Conservation (phyloP, 441 rosid species). For the Breynia disticha region DNA sequence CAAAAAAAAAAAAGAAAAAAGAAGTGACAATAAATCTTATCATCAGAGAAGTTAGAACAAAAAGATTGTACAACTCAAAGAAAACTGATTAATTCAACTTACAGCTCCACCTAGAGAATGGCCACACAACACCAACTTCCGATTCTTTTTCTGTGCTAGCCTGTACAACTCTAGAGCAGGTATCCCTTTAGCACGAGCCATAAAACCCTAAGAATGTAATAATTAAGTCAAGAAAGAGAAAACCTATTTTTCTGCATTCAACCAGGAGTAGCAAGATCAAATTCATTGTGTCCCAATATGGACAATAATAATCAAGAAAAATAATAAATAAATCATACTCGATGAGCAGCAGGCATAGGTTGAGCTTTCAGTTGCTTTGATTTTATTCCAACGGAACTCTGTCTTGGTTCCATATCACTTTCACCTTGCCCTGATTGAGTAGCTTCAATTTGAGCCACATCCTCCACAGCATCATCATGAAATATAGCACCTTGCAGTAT, state of each 20-base stretch:
- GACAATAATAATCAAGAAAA: conserved; percentile 2
- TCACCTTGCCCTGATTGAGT: conserved; percentile 36
- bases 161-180: conserved; percentile 93
- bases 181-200: conserved; percentile 98
- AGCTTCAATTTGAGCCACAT: conserved; percentile 28
- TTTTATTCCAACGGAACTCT: conserved; percentile 42
- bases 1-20: conserved; percentile 4
- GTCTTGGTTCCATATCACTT: conserved; percentile 34
- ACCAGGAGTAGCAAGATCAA: background rate
- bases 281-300: background rate
- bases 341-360: conserved; percentile 93
- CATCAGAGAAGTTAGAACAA: background rate
- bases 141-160: conserved; percentile 91
- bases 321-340: conserved; percentile 38
- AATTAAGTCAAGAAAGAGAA: conserved; percentile 5
- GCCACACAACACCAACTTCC: conserved; percentile 95
- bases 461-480: conserved; percentile 67
- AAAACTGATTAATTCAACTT: conserved; percentile 24
- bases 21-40: conserved; percentile 4
- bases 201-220: conserved; percentile 56
- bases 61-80: conserved; percentile 6
- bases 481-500: conserved; percentile 92
- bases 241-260: background rate
- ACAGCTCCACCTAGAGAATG: conserved; percentile 99
- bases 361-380: conserved; percentile 43